phyloP scores from a whole-genome alignment of 2,329 filamentous ascomycete genomes.

The Malbranchea cinnamomea region DNA sequence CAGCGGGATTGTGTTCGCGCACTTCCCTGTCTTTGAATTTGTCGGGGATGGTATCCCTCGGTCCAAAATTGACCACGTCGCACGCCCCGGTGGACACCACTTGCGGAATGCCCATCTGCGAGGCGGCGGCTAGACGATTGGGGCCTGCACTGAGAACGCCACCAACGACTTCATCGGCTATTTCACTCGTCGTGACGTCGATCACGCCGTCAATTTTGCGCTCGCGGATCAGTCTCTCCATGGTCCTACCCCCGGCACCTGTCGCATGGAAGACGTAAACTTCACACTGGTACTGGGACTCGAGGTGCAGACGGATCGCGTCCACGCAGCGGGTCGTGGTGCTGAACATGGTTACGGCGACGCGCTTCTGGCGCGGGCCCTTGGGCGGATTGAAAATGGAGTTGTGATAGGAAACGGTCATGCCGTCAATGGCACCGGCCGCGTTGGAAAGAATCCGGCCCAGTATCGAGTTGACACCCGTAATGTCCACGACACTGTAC shows the following conservation, averaged over 20 bases:
- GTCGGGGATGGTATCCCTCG: constrained; percentile 39
- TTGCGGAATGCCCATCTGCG: constrained; percentile 42
- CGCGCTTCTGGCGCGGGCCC: constrained; percentile 28
- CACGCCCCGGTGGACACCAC: constrained; percentile 40
- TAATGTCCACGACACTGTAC: constrained; percentile 57
- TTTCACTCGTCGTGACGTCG: constrained; percentile 58
- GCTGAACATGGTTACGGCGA: constrained; percentile 61
- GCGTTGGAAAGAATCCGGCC: constrained; percentile 46
- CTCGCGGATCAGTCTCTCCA: constrained; percentile 49
- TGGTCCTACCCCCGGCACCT: constrained; percentile 46
- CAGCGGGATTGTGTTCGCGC: constrained; percentile 50
- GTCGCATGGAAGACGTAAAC: constrained; percentile 7
- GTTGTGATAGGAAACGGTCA: constrained; percentile 34
- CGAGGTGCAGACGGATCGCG: constrained; percentile 36
- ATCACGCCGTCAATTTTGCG: constrained; percentile 48
- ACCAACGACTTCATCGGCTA: constrained; percentile 48
- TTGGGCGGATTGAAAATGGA: constrained; percentile 5
- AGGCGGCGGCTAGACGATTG: constrained; percentile 42
- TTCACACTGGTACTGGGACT: constrained; percentile 4
- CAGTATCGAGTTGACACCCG: constrained; percentile 48
- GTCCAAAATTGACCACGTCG: constrained; percentile 53
- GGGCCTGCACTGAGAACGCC: constrained; percentile 48
- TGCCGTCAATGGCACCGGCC: constrained; percentile 44
- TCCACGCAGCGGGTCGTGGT: constrained; percentile 55
- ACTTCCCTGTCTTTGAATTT: constrained; percentile 37